Evolutionary conservation across 2,329 filamentous ascomycete species (phyloP).

Genomic region (Chrysosporium keratinophilum): DNA sequence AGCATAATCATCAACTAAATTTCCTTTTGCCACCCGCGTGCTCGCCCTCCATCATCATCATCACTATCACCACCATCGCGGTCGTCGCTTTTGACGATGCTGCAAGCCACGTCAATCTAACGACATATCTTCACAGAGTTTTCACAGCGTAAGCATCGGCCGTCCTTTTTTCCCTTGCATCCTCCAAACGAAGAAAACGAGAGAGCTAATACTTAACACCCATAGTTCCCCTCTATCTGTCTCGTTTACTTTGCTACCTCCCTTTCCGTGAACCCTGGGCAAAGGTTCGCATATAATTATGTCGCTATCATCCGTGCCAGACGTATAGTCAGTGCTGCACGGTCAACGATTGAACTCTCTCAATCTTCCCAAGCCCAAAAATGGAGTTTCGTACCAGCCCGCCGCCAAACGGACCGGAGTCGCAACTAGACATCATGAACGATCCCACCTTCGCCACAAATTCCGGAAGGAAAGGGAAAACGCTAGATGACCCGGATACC

Average conservation of each 20-base stretch:
- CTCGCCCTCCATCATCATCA: conserved; percentile 8
- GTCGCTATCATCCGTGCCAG: neutral
- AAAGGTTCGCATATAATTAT: too few relatives aligned
- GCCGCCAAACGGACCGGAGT: neutral
- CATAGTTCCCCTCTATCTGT: too few relatives aligned
- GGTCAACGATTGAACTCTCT: neutral
- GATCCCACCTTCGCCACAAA: conserved; percentile 43
- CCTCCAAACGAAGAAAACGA: too few relatives aligned
- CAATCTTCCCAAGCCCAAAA: neutral
- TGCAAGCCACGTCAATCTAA: neutral
- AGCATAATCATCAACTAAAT: too few relatives aligned
- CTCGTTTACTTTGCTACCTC: too few relatives aligned
- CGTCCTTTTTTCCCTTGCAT: neutral
- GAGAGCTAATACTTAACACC: too few relatives aligned
- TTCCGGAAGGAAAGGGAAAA: conserved; percentile 28
- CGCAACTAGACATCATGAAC: conserved; percentile 44
- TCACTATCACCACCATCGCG: conserved; percentile 28
- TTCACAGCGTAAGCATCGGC: neutral
- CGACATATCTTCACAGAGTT: neutral
- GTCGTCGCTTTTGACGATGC: conserved; percentile 21
- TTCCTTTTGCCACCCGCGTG: too few relatives aligned
- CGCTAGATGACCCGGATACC: conserved; percentile 57
- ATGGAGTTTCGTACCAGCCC: neutral
- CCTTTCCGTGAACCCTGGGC: too few relatives aligned
- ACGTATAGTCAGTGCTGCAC: neutral